Conservation (phyloP, 2,329 filamentous ascomycete genomes). For the Acephala macrosclerotiorum region DNA sequence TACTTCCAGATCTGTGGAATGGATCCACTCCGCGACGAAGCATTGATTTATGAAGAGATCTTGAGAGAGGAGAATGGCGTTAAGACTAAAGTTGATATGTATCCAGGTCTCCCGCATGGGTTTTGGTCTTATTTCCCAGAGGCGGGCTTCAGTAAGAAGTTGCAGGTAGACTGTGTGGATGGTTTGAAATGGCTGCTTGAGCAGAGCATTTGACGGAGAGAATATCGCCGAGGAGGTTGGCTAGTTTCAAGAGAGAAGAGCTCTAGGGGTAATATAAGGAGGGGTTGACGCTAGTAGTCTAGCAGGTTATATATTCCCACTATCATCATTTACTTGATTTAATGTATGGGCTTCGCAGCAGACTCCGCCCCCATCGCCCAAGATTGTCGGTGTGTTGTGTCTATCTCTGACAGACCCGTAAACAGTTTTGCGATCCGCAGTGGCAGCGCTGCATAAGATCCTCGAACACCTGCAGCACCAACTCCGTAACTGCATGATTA, state of each 20-base stretch:
- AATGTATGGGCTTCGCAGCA: not conserved
- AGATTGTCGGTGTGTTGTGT: not conserved
- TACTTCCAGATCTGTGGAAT: slow-evolving; percentile 59
- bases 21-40: slow-evolving; percentile 60
- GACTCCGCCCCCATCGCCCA: not conserved
- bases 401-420: not conserved
- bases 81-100: slow-evolving; percentile 42
- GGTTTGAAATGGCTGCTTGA: slow-evolving; percentile 34
- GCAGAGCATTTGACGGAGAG: slow-evolving; percentile 14
- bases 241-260: not conserved
- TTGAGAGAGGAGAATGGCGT: slow-evolving; percentile 50
- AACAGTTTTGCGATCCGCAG: not conserved
- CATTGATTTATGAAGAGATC: slow-evolving; percentile 57
- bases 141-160: slow-evolving; percentile 36
- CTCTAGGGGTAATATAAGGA: not conserved
- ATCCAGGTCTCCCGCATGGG: slow-evolving; percentile 44
- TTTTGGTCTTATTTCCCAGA: slow-evolving; percentile 42
- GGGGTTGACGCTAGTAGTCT: not conserved
- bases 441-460: not conserved
- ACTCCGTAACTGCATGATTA: not conserved
- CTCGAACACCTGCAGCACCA: not conserved
- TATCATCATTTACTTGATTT: not conserved
- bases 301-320: not conserved
- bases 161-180: slow-evolving; percentile 35
- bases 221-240: not conserved